Conservation (phyloP, 108 stramenopile genomes). For the Nitzschia sp. region DNA sequence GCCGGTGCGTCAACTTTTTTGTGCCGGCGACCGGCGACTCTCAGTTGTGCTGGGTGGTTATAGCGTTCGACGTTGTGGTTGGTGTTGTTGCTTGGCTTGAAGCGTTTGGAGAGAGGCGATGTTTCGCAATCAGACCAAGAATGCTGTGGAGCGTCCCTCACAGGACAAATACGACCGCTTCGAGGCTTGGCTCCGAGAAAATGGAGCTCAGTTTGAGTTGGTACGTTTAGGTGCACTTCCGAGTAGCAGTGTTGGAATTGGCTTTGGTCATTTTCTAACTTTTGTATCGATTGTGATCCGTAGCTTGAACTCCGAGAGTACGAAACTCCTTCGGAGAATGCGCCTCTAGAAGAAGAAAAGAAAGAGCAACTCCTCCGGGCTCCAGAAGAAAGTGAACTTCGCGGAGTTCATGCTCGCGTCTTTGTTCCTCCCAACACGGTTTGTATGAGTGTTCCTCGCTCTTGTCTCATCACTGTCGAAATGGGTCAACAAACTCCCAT, state of each 20-base stretch:
- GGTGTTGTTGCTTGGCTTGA: no score
- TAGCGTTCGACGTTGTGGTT: no score
- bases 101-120: no score
- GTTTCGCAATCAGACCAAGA: neutral
- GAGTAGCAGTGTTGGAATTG: no score
- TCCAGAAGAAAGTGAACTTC: conserved; percentile 83
- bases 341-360: conserved; percentile 58
- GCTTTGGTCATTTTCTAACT: no score
- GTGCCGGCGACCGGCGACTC: no score
- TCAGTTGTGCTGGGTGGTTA: no score
- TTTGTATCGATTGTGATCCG: neutral
- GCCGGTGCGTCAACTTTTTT: no score
- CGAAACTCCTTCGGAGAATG: conserved; percentile 24
- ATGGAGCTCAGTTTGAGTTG: conserved; percentile 75
- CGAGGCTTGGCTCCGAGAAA: conserved; percentile 77
- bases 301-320: conserved; percentile 65
- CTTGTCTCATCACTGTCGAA: conserved; percentile 98
- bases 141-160: conserved; percentile 7
- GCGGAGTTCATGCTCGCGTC: conserved; percentile 92
- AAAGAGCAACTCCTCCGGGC: conserved; percentile 41
- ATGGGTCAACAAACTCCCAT: conserved; percentile 96
- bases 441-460: conserved; percentile 84
- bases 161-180: conserved; percentile 76
- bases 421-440: conserved; percentile 80
- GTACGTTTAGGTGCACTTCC: conserved; percentile 39